Base-by-base conservation (phyloP, 2,329 filamentous ascomycete genomes). In the Neophaeococcomyces aloes region DNA sequence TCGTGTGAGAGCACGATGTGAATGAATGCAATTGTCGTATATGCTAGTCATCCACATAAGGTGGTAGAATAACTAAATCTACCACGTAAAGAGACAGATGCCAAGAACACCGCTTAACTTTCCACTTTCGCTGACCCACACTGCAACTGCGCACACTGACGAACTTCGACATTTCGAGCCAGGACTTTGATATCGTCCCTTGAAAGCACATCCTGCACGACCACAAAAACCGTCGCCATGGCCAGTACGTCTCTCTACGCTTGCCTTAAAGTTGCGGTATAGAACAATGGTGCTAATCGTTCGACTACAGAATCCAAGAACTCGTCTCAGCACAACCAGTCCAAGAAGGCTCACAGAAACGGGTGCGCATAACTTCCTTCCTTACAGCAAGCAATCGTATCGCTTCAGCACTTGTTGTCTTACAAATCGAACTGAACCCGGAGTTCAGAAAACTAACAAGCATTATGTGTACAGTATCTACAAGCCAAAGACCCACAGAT, bases 401-500 rank as follows among this genome's bases (percentile, higher is more conserved):
- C 40, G 17, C 33, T 23, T 8, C 34, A 18, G 17, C 8, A 17
- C 15, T 29, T 31, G 36, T 23, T 15, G 11, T 36, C 17, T 19
- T 10, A 37, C 21, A 11, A 6, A 17, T 38, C n/a, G 18, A 7
- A 29, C 17, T 29, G 37, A 15, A 29, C 25, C 5, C 7, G 23
- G 17, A 7, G 14, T 7, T 19, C 6, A 13, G 7, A 8, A 7
- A 18, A 27, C 35, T 29, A 14, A 34, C 18, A 21, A 33, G 21
- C 46, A 42, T 37, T 10, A 32, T 29, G 38, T 55, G 60, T n/a
- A n/a, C 68, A 95, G 89, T 75, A 98, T 98, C 81, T 96, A 96
- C 84, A 96, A 95, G 84, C 91, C 91, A 57, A 95, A 94, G 81
- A 96, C 91, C 67, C 81, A 88, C 73, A 81, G 91, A 77, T 98